Base-by-base conservation (phyloP, 2,329 filamentous ascomycete species). In the Lecanicillium sp. region DNA sequence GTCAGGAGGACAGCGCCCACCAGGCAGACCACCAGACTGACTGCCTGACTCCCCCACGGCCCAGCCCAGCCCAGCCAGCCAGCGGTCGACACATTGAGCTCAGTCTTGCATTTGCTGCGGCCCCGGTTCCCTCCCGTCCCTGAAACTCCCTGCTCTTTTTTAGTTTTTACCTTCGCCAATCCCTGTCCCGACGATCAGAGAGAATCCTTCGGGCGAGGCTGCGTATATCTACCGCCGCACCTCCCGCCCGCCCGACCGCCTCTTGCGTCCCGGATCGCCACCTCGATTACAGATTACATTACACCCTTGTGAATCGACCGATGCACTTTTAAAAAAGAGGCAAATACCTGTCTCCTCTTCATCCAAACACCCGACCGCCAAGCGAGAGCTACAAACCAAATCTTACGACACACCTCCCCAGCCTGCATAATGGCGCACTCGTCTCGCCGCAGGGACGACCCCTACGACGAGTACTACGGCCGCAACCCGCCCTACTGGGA, bases 371-470 rank as follows among this genome's bases (percentile, higher is more conserved):
- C 20, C 8, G 14, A n/a, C 23, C 10, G 11, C 26, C 11, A 26
- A 43, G 17, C 15, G 24, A 29, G 19, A 17, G 21, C 5, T 27
- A 33, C 40, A 15, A 17, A 32, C 35, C 17, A 17, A 21, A 9
- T 2, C 15, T 9, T 24, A 15, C 14, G 29, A 23, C 10, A 44
- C 24, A 14, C 38, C 29, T n/a, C 21, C 35, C 15, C 48, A 21
- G 24, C 33, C 49, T 17, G 29, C 44, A 35, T 42, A 35, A 63
- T 63, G 61, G 54, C 57, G 24, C 52, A 60, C 29, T 54, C 51
- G 37, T 55, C 55, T 21, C 50, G 55, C 26, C 47, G 47, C 30
- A 29, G 20, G 19, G 59, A 62, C 15, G 56, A 60, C 30, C 56
- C 56, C 24, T 43, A 56, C 30, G 58, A 59, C 42, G 52, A 54